Conservation (phyloP, 2,329 filamentous ascomycete genomes). For the Colletotrichum chrysophilum region DNA sequence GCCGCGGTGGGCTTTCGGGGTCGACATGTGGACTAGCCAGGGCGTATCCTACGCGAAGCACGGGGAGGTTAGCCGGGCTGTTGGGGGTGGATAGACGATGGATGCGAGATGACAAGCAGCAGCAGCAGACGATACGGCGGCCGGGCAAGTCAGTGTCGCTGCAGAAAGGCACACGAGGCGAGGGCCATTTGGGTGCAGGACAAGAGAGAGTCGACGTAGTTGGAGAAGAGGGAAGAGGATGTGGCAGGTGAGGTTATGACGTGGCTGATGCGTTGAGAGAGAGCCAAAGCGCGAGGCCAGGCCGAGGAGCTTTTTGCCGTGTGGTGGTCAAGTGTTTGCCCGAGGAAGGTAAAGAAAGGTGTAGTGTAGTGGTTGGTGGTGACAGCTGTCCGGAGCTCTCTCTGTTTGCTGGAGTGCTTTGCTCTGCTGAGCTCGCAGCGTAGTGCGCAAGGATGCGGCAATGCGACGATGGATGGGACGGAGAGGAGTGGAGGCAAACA, state of each 20-base stretch:
- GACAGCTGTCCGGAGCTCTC: neutral
- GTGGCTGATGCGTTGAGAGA: conserved; percentile 15
- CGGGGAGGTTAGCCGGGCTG: conserved; percentile 23
- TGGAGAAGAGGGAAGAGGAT: neutral
- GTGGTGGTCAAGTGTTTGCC: neutral
- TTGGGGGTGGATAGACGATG: neutral
- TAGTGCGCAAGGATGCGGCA: neutral
- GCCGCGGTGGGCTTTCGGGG: conserved; percentile 45
- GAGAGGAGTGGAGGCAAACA: neutral
- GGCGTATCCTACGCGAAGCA: conserved; percentile 41
- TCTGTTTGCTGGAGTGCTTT: neutral
- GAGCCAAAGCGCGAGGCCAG: conserved; percentile 3
- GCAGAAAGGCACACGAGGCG: neutral
- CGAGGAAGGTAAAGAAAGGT: neutral
- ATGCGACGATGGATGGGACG: neutral
- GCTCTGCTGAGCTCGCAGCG: neutral
- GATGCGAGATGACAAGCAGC: neutral
- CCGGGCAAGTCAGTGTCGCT: neutral
- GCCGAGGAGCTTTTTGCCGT: neutral
- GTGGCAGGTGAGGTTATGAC: conserved; percentile 2
- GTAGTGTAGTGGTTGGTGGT: neutral
- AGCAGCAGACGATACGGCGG: neutral
- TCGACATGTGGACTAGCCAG: conserved; percentile 60
- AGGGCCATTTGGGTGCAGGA: neutral
- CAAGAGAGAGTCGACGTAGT: neutral